These are phyloP conservation scores for Fusarium euwallaceae DNA, from an alignment of 2,329 filamentous ascomycete species.

Conservation along the genomic window DNA sequence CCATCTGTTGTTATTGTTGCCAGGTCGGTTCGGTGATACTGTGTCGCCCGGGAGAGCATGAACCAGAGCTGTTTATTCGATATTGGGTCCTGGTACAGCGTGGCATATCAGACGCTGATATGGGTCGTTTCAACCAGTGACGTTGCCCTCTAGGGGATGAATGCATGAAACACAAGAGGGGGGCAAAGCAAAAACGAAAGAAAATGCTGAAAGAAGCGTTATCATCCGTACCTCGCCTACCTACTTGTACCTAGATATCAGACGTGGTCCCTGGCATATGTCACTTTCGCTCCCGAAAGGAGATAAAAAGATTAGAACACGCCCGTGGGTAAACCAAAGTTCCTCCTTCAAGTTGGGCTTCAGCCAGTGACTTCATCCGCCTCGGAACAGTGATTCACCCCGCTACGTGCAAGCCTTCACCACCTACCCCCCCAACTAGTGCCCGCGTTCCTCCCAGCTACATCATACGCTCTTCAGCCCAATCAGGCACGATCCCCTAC, in stretches of 20 bases:
- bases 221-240: background rate
- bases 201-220: background rate
- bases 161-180: slow-evolving; percentile 5
- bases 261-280: background rate
- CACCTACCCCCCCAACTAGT: slow-evolving; percentile 6
- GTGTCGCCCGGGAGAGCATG: slow-evolving; percentile 9
- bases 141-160: slow-evolving; percentile 11
- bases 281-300: background rate
- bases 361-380: slow-evolving; percentile 25
- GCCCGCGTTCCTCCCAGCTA: slow-evolving; percentile 36
- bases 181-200: slow-evolving; percentile 1
- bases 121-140: slow-evolving; percentile 16
- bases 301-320: slow-evolving; percentile 8
- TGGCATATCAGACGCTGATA: slow-evolving; percentile 20
- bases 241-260: background rate
- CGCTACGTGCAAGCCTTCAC: slow-evolving; percentile 20
- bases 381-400: slow-evolving; percentile 26
- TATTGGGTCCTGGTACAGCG: background rate
- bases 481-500: slow-evolving; percentile 45
- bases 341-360: background rate
- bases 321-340: background rate
- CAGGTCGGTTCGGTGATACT: slow-evolving; percentile 9
- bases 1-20: background rate
- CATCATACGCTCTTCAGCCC: slow-evolving; percentile 42
- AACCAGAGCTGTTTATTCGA: slow-evolving; percentile 3